Evolutionary conservation across 331 rosid species (phyloP).

Genomic region (Rhamnella rubrinervis): DNA sequence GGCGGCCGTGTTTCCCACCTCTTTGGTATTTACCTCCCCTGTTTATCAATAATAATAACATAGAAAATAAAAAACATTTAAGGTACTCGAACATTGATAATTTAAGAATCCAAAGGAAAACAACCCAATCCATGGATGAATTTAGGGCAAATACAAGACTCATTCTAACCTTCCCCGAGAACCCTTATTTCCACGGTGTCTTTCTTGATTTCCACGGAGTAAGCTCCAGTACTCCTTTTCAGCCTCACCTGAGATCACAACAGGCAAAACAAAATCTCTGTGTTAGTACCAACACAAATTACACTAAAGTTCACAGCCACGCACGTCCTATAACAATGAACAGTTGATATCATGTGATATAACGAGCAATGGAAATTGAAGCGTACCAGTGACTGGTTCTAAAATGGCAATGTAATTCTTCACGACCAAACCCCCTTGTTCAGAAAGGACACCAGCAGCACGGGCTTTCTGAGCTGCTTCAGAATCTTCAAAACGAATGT

Average conservation of each 20-base stretch:
- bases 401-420: slow-evolving; percentile 67
- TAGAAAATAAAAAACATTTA: background rate
- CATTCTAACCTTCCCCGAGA: slow-evolving; percentile 68
- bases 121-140: too few relatives aligned
- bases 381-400: slow-evolving; percentile 80
- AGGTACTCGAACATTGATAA: background rate
- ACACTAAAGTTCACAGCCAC: background rate
- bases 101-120: background rate
- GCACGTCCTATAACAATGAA: too few relatives aligned
- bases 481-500: slow-evolving; percentile 72
- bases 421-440: slow-evolving; percentile 66
- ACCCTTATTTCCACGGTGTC: slow-evolving; percentile 41
- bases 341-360: background rate
- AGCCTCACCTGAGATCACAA: slow-evolving; percentile 60
- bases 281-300: slow-evolving; percentile 8
- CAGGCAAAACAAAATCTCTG: background rate
- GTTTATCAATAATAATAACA: slow-evolving; percentile 13
- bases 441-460: slow-evolving; percentile 78
- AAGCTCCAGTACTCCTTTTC: slow-evolving; percentile 82
- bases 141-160: background rate
- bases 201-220: slow-evolving; percentile 69
- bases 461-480: slow-evolving; percentile 91
- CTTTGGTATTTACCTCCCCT: slow-evolving; percentile 79
- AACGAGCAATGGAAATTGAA: background rate
- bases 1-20: slow-evolving; percentile 65